These are phyloP conservation scores for Lathyrus aphaca DNA, from an alignment of 306 rosid genomes.

Conservation along the genomic window DNA sequence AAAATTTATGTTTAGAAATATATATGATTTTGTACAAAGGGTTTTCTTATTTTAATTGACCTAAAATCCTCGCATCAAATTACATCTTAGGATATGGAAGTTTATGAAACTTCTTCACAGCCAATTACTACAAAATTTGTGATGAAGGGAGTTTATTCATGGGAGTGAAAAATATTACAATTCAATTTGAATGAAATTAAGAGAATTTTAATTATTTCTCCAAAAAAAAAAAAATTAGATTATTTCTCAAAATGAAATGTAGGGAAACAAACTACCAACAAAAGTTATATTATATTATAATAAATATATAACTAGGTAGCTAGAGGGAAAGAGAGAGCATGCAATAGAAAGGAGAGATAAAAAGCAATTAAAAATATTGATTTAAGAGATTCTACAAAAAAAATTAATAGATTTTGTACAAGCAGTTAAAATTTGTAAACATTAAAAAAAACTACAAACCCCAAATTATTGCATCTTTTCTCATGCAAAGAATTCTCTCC, in stretches of 20 bases:
- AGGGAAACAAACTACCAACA: neutral
- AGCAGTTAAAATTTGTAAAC: neutral
- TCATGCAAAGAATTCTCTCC: neutral
- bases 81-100: neutral
- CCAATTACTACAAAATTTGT: neutral
- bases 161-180: neutral
- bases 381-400: neutral
- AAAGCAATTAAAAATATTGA: neutral
- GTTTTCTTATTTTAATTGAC: neutral
- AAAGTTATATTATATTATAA: neutral
- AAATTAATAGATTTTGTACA: neutral
- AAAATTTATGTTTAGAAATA: neutral
- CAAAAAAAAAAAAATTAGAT: no score
- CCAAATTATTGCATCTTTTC: neutral
- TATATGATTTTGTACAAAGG: neutral
- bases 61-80: neutral
- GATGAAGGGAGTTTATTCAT: neutral
- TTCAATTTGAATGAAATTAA: neutral
- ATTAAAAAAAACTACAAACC: neutral
- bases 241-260: neutral
- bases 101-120: neutral
- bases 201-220: neutral
- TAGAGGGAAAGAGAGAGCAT: neutral
- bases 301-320: neutral
- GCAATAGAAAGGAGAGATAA: neutral